phyloP scores from a whole-genome alignment of 495 filamentous ascomycete genomes.

The Trypethelium eluteriae region DNA sequence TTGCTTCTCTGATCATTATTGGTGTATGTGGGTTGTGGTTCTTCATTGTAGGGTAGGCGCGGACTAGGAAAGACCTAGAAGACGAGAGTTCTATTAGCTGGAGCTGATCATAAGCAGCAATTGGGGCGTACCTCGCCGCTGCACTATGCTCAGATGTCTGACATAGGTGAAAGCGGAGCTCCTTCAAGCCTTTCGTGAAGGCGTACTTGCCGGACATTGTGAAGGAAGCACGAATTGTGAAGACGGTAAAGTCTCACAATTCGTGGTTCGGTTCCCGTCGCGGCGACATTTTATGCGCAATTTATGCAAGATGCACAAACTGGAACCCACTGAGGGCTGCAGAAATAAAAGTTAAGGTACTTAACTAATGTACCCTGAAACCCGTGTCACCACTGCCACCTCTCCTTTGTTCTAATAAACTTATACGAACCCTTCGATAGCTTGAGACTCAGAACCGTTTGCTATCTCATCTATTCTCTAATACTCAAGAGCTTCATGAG shows the following conservation, averaged over 20 bases:
- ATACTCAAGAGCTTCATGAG: no score
- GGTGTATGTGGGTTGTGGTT: constrained; percentile 93
- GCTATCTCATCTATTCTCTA: no score
- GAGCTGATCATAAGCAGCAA: not conserved
- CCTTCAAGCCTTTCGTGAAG: constrained; percentile 80
- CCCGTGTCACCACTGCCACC: no score
- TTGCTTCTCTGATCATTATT: constrained; percentile 88
- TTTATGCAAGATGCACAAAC: constrained; percentile 5
- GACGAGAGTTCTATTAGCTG: constrained; percentile 9
- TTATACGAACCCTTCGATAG: no score
- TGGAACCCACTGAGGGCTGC: no score
- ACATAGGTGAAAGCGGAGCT: constrained; percentile 95
- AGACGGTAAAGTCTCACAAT: not conserved
- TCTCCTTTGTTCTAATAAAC: no score
- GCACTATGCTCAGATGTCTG: constrained; percentile 85
- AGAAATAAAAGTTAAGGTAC: no score
- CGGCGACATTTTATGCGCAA: not conserved
- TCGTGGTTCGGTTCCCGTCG: not conserved
- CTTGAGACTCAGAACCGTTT: no score
- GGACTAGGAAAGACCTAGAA: constrained; percentile 73
- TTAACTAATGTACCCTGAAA: no score
- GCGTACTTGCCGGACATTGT: constrained; percentile 88
- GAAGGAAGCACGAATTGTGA: constrained; percentile 11
- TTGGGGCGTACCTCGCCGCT: constrained; percentile 59
- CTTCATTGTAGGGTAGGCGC: constrained; percentile 98